Evolutionary conservation across 805 yeast genomes (phyloP), one percentile per base, ranked within the genome.

Genomic region (Pichia exigua): DNA sequence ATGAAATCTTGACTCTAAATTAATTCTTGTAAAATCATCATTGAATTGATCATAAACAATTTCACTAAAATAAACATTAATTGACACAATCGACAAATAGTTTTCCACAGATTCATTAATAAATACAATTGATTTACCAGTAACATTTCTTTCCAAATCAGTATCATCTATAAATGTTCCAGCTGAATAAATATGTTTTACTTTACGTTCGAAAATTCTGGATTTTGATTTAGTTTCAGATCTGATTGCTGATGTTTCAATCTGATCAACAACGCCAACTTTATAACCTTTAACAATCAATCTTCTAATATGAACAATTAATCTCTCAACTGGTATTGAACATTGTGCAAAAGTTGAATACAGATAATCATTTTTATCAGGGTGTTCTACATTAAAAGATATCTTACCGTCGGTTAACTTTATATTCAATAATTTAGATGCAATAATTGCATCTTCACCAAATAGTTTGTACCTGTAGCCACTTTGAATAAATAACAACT

Each of bases 381-480:
- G 50, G 2, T 75, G 70, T n/a, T 73, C 73, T 15, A 73, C 75
- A 41, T 82, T 78, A 6, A 82, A 58, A 3, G 78, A 69, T 35
- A 78, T 59, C 63, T 82, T 80, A 0, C 96, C 96, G 0, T 86
- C 85, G 0, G 87, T 73, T 22, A 85, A 71, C 80, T 82, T 82
- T 42, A 87, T 85, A 54, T 85, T 82, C 35, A 90, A 66, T 13
- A 84, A 74, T 46, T 74, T 69, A 13, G 95, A 76, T 0, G 84
- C 96, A 5, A 71, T 69, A 15, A 72, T 74, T 0, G 98, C 97
- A 67, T 92, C 97, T 50, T 82, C 76, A 0, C 95, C 96, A 64
- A 80, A 88, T 54, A 91, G 83, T 61, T 87, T 87, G 69, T 82
- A 94, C 65, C 89, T 90, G 69, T 92, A 94, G 0, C 99, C 99